Evolutionary conservation across 305 asterid species (phyloP), one percentile per base, ranked within the genome.

Genomic region (Fraxinus nigra): DNA sequence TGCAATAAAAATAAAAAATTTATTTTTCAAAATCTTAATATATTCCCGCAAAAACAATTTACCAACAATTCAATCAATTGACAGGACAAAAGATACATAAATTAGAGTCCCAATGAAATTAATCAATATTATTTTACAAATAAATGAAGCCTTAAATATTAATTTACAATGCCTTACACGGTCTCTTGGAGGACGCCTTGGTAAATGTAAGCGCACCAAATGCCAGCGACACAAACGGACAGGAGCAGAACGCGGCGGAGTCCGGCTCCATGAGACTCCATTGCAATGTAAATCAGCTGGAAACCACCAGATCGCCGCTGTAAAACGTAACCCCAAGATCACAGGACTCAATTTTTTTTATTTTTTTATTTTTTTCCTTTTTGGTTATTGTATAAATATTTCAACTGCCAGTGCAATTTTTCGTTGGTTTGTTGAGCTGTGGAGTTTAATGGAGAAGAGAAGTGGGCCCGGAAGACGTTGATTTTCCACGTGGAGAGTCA

Each of bases 121-220:
- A 63, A 22, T 22, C 34, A 24, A 5, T 8, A 9, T 63, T 6
- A 20, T 30, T 7, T 67, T 1, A 7, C 78, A n/a, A 26, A 78
- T 20, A 11, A 20, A 35, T 11, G 79, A 65, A 59, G 73, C 72
- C n/a, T 22, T 7, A 43, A 5, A 75, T 73, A 16, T 7, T 18
- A 83, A 56, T 16, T 5, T 73, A 73, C 43, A 82, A 89, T 48
- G 79, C 87, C 72, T 82, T 88, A 94, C 99, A 94, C 87, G 5
- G 97, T 89, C 93, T 94, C 99, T 78, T 96, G 98, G 46, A 96
- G 98, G 83, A 94, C 87, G 83, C 98, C 99, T 87, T 96, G 99
- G 78, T 92, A 96, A 38, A 96, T 96, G 84, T 94, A 96, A 33
- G 99, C 99, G 35, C 97, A 80, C 99, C 99, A 94, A 88, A 96